A percentile compares a stretch with the other conserved stretches of the same genome.
Evolutionary conservation across 208 protist genomes (phyloP).

Genomic region (Blastocrithidia nonstop): DNA sequence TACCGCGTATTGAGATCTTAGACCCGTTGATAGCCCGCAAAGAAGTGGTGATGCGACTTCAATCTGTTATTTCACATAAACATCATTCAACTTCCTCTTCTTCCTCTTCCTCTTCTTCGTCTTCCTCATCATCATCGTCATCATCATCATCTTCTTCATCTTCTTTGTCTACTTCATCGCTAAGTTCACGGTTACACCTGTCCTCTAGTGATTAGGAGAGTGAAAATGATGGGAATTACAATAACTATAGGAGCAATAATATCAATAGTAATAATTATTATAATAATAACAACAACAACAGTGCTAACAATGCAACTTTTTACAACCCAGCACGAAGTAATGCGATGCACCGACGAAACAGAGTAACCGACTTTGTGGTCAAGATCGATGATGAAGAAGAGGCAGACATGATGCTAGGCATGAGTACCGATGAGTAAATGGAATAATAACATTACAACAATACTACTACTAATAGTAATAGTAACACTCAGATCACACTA

Average conservation of each 20-base stretch:
- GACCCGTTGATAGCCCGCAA: constrained; percentile 36
- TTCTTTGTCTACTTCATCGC: background rate
- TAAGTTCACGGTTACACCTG: too few species aligned
- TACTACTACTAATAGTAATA: background rate
- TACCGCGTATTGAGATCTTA: constrained; percentile 43
- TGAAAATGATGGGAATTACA: background rate
- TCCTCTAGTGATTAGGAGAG: too few species aligned
- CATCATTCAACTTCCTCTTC: constrained; percentile 4
- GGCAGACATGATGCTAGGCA: constrained; percentile 73
- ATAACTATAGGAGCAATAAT: background rate
- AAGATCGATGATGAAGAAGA: constrained; percentile 83
- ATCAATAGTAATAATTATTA: too few species aligned
- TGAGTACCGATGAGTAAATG: constrained; percentile 19
- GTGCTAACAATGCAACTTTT: background rate
- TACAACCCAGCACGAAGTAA: background rate
- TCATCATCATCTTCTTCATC: constrained; percentile 3
- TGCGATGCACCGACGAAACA: constrained; percentile 9
- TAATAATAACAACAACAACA: constrained; percentile 4
- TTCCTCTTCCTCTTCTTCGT: constrained; percentile 1
- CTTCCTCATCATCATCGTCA: background rate
- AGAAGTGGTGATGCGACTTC: constrained; percentile 48
- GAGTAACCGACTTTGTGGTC: constrained; percentile 47
- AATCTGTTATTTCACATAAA: constrained; percentile 34
- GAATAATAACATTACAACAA: background rate
- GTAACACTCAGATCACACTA: constrained; percentile 45